These are phyloP conservation scores for Phytophthora hibernalis DNA, from an alignment of 352 stramenopile species.

Conservation along the genomic window DNA sequence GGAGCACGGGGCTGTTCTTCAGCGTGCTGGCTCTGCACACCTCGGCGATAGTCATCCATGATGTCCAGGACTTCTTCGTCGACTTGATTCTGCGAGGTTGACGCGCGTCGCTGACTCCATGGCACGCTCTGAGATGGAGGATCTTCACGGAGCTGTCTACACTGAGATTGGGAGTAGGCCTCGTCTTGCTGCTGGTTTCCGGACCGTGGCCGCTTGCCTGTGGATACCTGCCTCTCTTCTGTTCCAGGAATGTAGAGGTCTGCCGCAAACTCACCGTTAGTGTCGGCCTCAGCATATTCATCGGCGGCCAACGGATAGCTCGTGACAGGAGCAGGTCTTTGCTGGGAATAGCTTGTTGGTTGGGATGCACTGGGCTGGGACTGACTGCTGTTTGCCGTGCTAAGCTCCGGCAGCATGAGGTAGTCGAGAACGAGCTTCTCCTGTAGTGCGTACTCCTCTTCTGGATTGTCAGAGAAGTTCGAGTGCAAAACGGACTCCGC, in stretches of 20 bases:
- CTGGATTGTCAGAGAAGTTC: conserved; percentile 67
- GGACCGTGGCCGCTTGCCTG: conserved; percentile 18
- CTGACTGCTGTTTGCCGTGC: conserved; percentile 32
- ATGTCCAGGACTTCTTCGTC: conserved; percentile 27
- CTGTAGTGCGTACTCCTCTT: conserved; percentile 69
- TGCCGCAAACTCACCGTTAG: conserved; percentile 20
- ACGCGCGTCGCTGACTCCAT: conserved; percentile 18
- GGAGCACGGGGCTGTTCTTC: conserved; percentile 18
- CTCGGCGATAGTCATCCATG: conserved; percentile 38
- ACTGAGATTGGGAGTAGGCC: conserved; percentile 4
- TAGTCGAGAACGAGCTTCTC: conserved; percentile 78
- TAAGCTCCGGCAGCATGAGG: conserved; percentile 63
- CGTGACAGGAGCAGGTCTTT: conserved; percentile 11
- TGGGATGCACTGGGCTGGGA: conserved; percentile 20
- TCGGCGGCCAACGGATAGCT: conserved; percentile 15
- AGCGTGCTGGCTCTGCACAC: conserved; percentile 8
- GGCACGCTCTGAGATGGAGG: conserved; percentile 14
- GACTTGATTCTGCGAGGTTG: conserved; percentile 12
- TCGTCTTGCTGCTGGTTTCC: conserved; percentile 9
- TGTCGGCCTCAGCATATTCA: conserved; percentile 26
- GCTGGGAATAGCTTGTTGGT: neutral
- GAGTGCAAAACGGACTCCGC: conserved; percentile 75
- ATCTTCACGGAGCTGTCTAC: conserved; percentile 20
- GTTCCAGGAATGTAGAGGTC: conserved; percentile 20
- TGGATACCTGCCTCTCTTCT: conserved; percentile 6